Percentiles rank a stretch among this genome's conserved stretches.
These are phyloP conservation scores for Candida dubliniensis DNA, from an alignment of 1,139 yeast genomes.

Conservation along the genomic window DNA sequence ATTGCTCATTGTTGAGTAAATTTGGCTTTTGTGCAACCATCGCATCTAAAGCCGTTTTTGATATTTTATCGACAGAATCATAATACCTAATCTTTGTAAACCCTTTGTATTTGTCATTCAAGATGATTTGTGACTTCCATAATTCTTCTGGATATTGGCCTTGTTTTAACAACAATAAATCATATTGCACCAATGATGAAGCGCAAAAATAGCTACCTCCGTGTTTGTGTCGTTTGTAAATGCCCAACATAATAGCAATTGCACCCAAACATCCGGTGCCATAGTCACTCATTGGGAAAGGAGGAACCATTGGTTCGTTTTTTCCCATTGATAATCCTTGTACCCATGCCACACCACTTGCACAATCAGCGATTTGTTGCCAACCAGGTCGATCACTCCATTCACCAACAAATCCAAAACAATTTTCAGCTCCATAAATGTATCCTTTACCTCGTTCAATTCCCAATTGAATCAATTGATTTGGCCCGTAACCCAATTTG, in stretches of 20 bases:
- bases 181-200: conserved; percentile 32
- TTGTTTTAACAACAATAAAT: conserved; percentile 27
- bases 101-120: conserved; percentile 12
- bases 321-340: conserved; percentile 30
- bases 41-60: conserved; percentile 24
- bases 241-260: conserved; percentile 27
- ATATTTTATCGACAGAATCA: conserved; percentile 31
- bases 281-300: conserved; percentile 37
- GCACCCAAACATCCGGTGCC: conserved; percentile 36
- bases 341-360: conserved; percentile 32
- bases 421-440: conserved; percentile 32
- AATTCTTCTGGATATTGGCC: conserved; percentile 23
- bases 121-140: conserved; percentile 17
- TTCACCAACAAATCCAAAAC: conserved; percentile 32
- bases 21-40: conserved; percentile 23
- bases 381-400: conserved; percentile 34
- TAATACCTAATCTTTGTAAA: conserved; percentile 23
- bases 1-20: conserved; percentile 16
- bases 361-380: conserved; percentile 38
- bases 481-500: conserved; percentile 29
- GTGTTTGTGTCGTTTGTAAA: conserved; percentile 23
- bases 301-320: conserved; percentile 33
- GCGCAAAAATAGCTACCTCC: conserved; percentile 35
- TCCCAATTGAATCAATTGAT: conserved; percentile 21
- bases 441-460: conserved; percentile 28